Conservation (phyloP, 1,284 basidiomycete genomes). For the Nidula niveotomentosa region DNA sequence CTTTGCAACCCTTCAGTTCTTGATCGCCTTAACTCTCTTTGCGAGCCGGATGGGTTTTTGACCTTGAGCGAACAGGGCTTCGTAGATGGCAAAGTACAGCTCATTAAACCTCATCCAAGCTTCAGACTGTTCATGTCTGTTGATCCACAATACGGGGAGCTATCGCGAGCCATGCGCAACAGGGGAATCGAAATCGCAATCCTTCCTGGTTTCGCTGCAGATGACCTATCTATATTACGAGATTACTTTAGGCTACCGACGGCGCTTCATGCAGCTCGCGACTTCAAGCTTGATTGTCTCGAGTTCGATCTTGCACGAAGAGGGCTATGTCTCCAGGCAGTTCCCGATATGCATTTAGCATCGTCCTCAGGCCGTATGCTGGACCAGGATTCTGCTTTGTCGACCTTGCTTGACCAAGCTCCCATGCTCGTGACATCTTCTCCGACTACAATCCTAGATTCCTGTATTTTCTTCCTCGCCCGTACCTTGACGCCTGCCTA, state of each 20-base stretch:
- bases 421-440: constrained; percentile 24
- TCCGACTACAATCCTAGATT: constrained; percentile 11
- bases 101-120: constrained; percentile 81
- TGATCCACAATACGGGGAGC: constrained; percentile 89
- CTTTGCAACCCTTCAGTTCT: constrained; percentile 95
- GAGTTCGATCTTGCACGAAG: constrained; percentile 34
- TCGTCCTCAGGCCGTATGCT: constrained; percentile 32
- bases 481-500: constrained; percentile 34
- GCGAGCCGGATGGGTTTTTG: constrained; percentile 83
- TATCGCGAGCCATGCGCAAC: constrained; percentile 98
- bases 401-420: constrained; percentile 36
- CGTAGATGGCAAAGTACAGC: constrained; percentile 74
- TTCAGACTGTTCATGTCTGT: constrained; percentile 97
- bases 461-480: constrained; percentile 40
- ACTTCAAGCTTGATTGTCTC: constrained; percentile 13
- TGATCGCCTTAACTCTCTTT: constrained; percentile 96
- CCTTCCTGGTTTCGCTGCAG: constrained; percentile 27
- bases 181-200: constrained; percentile 88
- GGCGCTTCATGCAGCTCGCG: constrained; percentile 6
- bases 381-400: constrained; percentile 48
- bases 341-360: constrained; percentile 1
- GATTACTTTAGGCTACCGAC: constrained; percentile 50
- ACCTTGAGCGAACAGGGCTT: constrained; percentile 90
- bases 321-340: constrained; percentile 23
- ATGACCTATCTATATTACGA: constrained; percentile 48